These are phyloP conservation scores for Cercospora berteroae DNA, from an alignment of 2,329 filamentous ascomycete species.

Conservation along the genomic window DNA sequence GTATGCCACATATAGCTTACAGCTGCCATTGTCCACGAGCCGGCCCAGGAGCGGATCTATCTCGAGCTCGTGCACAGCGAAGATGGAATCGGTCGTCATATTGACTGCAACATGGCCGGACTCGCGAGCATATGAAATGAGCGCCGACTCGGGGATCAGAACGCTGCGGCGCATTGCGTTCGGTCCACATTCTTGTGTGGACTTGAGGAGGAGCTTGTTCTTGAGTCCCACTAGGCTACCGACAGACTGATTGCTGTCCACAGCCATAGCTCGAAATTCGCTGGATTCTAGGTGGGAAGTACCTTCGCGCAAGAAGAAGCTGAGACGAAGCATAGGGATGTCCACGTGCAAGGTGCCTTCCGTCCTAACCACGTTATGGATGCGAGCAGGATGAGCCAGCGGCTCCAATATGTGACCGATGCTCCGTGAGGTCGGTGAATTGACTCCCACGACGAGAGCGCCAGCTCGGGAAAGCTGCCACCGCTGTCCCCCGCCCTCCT, in stretches of 20 bases:
- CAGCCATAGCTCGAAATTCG: constrained; percentile 8
- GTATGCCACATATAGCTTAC: too few relatives aligned
- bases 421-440: not conserved
- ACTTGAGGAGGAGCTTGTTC: constrained; percentile 56
- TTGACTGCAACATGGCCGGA: too few relatives aligned
- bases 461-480: not conserved
- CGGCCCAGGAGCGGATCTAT: too few relatives aligned
- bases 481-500: not conserved
- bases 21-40: too few relatives aligned
- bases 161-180: too few relatives aligned
- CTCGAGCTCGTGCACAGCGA: too few relatives aligned
- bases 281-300: not conserved
- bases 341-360: not conserved
- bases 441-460: not conserved
- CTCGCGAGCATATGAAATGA: too few relatives aligned
- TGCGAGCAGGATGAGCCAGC: not conserved
- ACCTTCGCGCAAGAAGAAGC: not conserved
- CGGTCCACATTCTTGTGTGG: too few relatives aligned
- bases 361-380: not conserved
- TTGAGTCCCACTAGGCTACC: constrained; percentile 60
- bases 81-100: too few relatives aligned
- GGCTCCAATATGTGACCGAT: not conserved
- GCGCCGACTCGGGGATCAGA: too few relatives aligned
- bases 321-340: not conserved
- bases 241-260: constrained; percentile 56